Evolutionary conservation across 2,329 filamentous ascomycete genomes (phyloP).

Genomic region (Xylaria digitata): DNA sequence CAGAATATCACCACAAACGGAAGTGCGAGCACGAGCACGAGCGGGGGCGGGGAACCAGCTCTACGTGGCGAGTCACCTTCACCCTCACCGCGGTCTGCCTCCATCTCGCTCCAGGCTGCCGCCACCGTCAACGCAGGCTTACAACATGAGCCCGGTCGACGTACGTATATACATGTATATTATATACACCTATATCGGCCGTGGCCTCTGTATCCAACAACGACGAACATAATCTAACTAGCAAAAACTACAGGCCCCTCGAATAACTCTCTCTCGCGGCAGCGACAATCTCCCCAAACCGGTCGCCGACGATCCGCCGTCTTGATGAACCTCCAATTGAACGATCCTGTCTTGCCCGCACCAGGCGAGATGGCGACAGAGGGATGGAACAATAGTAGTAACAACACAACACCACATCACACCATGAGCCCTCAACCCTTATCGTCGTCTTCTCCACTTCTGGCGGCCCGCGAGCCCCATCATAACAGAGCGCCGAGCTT

Average conservation of each 20-base stretch:
- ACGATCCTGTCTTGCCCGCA: constrained; percentile 74
- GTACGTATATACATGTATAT: constrained; percentile 57
- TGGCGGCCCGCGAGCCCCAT: constrained; percentile 62
- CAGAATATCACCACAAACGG: constrained; percentile 50
- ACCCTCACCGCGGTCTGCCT: constrained; percentile 72
- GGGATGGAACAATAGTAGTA: constrained; percentile 48
- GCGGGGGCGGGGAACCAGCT: constrained; percentile 45
- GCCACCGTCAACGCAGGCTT: constrained; percentile 82
- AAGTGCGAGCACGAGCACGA: constrained; percentile 29
- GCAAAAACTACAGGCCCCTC: constrained; percentile 57
- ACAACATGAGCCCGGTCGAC: constrained; percentile 70
- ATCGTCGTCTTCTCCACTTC: constrained; percentile 61
- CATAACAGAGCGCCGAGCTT: constrained; percentile 77
- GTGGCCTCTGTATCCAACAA: no score
- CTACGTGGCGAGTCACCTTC: constrained; percentile 63
- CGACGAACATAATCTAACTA: neutral
- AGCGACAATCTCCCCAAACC: constrained; percentile 59
- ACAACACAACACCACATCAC: constrained; percentile 40
- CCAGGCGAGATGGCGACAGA: constrained; percentile 75
- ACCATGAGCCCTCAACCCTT: constrained; percentile 60
- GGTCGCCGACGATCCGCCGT: constrained; percentile 75
- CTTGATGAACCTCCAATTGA: constrained; percentile 78
- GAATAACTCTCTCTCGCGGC: constrained; percentile 62
- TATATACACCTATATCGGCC: neutral
- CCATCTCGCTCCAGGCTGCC: constrained; percentile 78